Evolutionary conservation across 352 stramenopile genomes (phyloP).

Genomic region (Phytophthora sp.): DNA sequence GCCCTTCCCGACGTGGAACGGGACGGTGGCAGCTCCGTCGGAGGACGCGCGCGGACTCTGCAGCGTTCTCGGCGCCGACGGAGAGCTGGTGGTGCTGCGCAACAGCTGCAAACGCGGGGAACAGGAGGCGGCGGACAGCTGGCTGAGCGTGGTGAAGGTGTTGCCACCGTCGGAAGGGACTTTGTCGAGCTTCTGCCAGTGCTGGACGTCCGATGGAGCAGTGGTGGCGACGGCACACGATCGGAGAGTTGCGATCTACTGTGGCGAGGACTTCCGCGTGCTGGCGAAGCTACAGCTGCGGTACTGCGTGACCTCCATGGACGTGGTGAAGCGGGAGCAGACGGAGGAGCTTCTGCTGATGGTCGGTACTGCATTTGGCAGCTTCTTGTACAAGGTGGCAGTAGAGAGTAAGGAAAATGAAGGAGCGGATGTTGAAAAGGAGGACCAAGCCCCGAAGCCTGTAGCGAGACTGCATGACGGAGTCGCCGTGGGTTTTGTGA

Average conservation of each 20-base stretch:
- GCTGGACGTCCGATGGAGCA: conserved; percentile 45
- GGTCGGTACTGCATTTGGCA: conserved; percentile 43
- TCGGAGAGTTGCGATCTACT: conserved; percentile 41
- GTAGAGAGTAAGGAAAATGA: not conserved
- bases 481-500: conserved; percentile 46
- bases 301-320: conserved; percentile 45
- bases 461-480: conserved; percentile 30
- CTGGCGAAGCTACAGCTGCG: conserved; percentile 23
- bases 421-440: not conserved
- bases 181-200: conserved; percentile 54
- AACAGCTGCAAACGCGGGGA: not conserved
- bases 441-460: not conserved
- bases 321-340: conserved; percentile 15
- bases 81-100: conserved; percentile 57
- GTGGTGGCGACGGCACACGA: conserved; percentile 43
- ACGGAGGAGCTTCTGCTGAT: conserved; percentile 22
- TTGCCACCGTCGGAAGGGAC: conserved; percentile 19
- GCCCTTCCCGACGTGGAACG: conserved; percentile 71
- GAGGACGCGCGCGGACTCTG: conserved; percentile 17
- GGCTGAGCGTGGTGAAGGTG: conserved; percentile 40
- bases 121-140: conserved; percentile 3
- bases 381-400: conserved; percentile 37
- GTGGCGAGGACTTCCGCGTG: conserved; percentile 18
- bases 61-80: conserved; percentile 59
- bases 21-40: conserved; percentile 34